Evolutionary conservation across 257 asterid genomes (phyloP).

Genomic region (Przewalskia tangutica): DNA sequence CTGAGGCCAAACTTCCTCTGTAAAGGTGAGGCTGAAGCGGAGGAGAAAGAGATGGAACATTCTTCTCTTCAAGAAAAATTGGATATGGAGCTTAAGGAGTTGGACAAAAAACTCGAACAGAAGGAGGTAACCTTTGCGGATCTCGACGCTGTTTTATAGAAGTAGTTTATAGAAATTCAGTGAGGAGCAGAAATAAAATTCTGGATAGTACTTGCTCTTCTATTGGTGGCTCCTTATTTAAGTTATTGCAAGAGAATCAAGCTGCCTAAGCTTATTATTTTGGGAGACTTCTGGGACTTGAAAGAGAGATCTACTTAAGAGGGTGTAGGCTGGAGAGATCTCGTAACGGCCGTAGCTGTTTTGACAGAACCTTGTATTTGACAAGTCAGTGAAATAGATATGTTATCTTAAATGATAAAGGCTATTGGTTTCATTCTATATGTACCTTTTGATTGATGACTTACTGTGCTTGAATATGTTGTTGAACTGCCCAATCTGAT

Average conservation of each 20-base stretch:
- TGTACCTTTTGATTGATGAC: not conserved
- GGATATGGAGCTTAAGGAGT: constrained; percentile 80
- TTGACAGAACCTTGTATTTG: not conserved
- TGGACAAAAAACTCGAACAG: constrained; percentile 79
- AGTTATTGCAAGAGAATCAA: not conserved
- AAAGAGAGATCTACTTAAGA: not conserved
- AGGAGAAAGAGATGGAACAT: constrained; percentile 79
- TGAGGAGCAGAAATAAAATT: not conserved
- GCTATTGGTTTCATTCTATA: not conserved
- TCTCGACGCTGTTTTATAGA: not conserved
- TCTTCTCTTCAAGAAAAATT: constrained; percentile 81
- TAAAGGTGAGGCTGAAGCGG: constrained; percentile 66
- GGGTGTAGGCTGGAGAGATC: not conserved
- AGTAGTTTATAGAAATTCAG: not conserved
- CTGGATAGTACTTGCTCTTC: not conserved
- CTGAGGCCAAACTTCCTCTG: not conserved
- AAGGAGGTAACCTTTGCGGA: constrained; percentile 54
- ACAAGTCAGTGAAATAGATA: not conserved
- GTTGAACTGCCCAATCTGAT: not conserved
- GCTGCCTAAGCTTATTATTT: not conserved
- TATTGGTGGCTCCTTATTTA: not conserved
- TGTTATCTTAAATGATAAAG: not conserved
- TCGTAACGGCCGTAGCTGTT: not conserved
- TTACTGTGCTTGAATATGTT: not conserved
- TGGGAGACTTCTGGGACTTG: not conserved